phyloP scores from a whole-genome alignment of 305 asterid species.

The Solanum hybrid region DNA sequence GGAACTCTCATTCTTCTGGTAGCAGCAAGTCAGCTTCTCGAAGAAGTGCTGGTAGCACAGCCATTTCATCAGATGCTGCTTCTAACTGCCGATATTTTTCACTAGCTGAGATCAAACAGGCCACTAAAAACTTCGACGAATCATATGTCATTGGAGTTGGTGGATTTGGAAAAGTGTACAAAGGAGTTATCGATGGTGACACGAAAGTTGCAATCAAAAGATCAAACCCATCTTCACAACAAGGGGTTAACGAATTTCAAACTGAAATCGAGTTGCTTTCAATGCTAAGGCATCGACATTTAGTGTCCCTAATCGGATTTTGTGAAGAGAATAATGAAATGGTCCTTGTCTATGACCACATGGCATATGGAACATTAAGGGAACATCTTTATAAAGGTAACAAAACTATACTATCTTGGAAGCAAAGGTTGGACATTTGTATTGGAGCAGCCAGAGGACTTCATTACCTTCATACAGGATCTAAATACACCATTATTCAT shows the following conservation, averaged over 20 bases:
- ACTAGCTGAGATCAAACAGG: slow-evolving; percentile 50
- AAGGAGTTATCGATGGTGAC: slow-evolving; percentile 56
- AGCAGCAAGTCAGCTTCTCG: slow-evolving; percentile 38
- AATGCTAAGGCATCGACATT: slow-evolving; percentile 61
- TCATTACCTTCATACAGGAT: slow-evolving; percentile 83
- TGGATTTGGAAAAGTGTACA: slow-evolving; percentile 87
- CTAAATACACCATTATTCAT: slow-evolving; percentile 73
- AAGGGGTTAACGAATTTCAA: slow-evolving; percentile 73
- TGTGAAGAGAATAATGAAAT: slow-evolving; percentile 82
- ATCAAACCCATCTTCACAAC: slow-evolving; percentile 87
- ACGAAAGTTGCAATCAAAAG: slow-evolving; percentile 67
- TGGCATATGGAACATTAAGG: slow-evolving; percentile 73
- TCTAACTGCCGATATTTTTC: slow-evolving; percentile 69
- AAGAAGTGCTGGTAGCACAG: slow-evolving; percentile 28
- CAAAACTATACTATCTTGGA: slow-evolving; percentile 52
- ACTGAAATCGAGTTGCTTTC: slow-evolving; percentile 86
- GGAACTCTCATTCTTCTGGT: slow-evolving; percentile 36
- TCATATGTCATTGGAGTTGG: slow-evolving; percentile 82
- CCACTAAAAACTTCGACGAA: slow-evolving; percentile 72
- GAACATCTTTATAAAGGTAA: slow-evolving; percentile 78
- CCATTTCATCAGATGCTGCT: slow-evolving; percentile 70
- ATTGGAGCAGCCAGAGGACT: slow-evolving; percentile 84
- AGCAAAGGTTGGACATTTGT: slow-evolving; percentile 67
- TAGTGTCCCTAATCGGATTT: slow-evolving; percentile 77
- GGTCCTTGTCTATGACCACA: slow-evolving; percentile 76